Percentiles rank a stretch among this genome's conserved stretches.
phyloP scores from a whole-genome alignment of 176 grass and related monocot species.

The Paspalum notatum region DNA sequence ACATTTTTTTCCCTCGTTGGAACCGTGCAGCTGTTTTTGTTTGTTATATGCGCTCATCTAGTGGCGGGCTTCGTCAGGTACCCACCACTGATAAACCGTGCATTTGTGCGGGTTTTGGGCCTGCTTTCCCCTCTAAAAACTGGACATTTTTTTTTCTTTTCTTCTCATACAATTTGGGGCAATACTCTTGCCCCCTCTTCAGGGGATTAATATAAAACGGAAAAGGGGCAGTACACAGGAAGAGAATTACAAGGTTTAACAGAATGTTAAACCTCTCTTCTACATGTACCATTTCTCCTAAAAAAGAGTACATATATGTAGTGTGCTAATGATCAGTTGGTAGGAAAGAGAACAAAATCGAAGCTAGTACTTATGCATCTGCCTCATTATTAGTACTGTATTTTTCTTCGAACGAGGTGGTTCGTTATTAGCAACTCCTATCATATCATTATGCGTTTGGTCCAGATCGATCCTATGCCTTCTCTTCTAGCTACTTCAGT shows the following conservation, averaged over 20 bases:
- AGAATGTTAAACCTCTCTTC: conserved; percentile 35
- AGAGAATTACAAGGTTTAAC: conserved; percentile 21
- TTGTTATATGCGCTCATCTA: too few species aligned
- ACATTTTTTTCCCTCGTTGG: too few species aligned
- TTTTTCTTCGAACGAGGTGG: conserved; percentile 60
- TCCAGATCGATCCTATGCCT: not conserved
- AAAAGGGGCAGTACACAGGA: not conserved
- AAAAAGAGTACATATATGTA: conserved; percentile 9
- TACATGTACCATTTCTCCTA: not conserved
- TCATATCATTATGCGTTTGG: not conserved
- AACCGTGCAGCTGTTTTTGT: too few species aligned
- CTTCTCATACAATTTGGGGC: too few species aligned
- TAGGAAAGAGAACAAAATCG: conserved; percentile 6
- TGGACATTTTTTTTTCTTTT: too few species aligned
- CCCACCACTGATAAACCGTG: too few species aligned
- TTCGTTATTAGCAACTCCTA: conserved; percentile 34
- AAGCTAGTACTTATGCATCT: conserved; percentile 44
- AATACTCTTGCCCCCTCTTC: too few species aligned
- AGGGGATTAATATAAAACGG: too few species aligned
- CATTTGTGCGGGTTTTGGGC: too few species aligned
- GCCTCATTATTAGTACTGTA: conserved; percentile 19
- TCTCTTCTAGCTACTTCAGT: conserved; percentile 28
- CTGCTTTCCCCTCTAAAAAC: too few species aligned
- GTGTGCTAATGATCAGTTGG: not conserved
- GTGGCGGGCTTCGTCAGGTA: too few species aligned